Evolutionary conservation across 2,329 filamentous ascomycete species (phyloP), one percentile per base, ranked within the genome.

Genomic region (Hypocreales sp.): DNA sequence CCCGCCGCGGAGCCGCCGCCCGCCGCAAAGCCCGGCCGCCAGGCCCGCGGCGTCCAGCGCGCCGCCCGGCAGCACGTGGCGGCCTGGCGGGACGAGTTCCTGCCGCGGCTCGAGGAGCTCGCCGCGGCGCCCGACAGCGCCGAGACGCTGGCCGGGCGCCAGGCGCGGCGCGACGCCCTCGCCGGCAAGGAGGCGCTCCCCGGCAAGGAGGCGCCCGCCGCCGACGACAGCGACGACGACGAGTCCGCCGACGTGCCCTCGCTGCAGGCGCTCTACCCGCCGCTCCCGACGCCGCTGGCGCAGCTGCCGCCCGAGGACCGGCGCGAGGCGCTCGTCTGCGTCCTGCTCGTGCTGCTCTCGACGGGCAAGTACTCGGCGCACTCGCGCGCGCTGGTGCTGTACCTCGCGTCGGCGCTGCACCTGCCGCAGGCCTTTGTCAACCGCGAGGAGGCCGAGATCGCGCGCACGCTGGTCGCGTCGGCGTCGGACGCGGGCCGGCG

Each of bases 311-410:
- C 61, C 14, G 59, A 63, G 22, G 72, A 79, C 39, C 60, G 72
- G 22, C 57, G 61, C 24, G 64, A 82, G 32, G 62, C 76, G 3
- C 51, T 87, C 9, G 77, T 80, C 48, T 76, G 76, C 12, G 50
- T 81, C 7, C 53, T 87, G 7, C 60, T 90, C 1, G 55, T 86
- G 4, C 51, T 86, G 6, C 58, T 90, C 4, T 79, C 75, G 8
- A 59, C 78, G 2, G 75, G 83, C 20, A 72, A 73, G 35, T 90
- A 90, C 46, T 74, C 70, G 14, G 77, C 79, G 4, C 67, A 83
- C 45, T 82, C 80, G 1, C 64, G 81, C 8, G 61, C 73, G 1
- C 48, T 90, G 17, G 57, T 80, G 8, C 61, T 82, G 17, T 66
- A 78, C 35, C 57, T 86, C 5, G 61, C 76, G 1, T 79, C 75